phyloP scores from a whole-genome alignment of 495 filamentous ascomycete genomes.

The Astrocystis sublimbata region DNA sequence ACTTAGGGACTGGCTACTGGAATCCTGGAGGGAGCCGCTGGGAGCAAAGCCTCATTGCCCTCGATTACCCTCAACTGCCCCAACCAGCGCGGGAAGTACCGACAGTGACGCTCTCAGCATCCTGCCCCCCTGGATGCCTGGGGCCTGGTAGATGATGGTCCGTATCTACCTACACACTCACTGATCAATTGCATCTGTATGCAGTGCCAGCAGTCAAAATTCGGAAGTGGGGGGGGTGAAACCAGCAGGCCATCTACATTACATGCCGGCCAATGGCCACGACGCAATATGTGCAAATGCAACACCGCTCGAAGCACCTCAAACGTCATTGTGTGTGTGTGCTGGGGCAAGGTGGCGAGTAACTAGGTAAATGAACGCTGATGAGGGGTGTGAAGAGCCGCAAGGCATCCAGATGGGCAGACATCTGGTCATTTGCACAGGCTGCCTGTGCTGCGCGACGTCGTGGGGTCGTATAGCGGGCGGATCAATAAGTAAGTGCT shows the following conservation, averaged over 20 bases:
- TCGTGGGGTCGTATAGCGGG: too few species aligned
- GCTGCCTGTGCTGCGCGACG: background rate
- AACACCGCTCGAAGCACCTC: background rate
- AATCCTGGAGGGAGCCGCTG: constrained; percentile 11
- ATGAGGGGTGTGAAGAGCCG: background rate
- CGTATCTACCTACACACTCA: background rate
- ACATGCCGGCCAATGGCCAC: background rate
- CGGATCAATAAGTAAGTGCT: background rate
- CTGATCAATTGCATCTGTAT: background rate
- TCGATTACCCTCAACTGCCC: too few species aligned
- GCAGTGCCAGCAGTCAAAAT: background rate
- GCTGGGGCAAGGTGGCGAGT: background rate
- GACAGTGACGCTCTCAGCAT: background rate
- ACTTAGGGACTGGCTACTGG: constrained; percentile 4
- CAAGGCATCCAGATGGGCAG: constrained; percentile 15
- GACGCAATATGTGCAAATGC: constrained; percentile 2
- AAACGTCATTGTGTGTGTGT: background rate
- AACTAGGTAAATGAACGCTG: background rate
- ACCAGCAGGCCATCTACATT: background rate
- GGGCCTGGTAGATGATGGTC: background rate
- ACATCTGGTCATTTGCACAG: background rate
- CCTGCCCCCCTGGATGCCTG: too few species aligned
- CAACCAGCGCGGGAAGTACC: constrained; percentile 2
- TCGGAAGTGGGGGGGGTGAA: background rate
- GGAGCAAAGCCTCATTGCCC: constrained; percentile 16